Base-by-base conservation (phyloP, 164 flowering plant genomes). In the Sedum album region DNA sequence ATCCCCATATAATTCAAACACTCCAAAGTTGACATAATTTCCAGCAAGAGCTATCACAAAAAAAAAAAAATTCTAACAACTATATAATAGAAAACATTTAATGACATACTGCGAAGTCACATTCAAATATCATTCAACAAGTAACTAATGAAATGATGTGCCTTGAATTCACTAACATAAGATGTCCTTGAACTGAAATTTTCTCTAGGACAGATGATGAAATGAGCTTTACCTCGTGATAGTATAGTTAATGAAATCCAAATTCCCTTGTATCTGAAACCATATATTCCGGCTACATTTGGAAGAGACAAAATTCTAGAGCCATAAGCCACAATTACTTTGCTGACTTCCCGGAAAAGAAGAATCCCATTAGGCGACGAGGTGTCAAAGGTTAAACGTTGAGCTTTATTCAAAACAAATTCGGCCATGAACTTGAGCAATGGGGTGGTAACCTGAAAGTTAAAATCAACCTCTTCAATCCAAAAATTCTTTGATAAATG, bases 281-380 rank as follows among this genome's bases (percentile, higher is more conserved):
- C 80, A 86, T 95, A 95, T 36, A 90, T 80, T 73, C 90, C 99
- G 23, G 93, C 80, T 69, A 72, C 77, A 82, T 76, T 88, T 30
- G 96, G 95, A 71, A 90, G 80, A 65, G 97, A 77, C 55, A 92
- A 76, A 68, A 90, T 83, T 74, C 98, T 84, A 68, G 98, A 82
- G 20, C 99, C 99, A 82, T 92, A 95, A 42, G 91, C 93, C 65
- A 95, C 94, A 64, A 90, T 76, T 38, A 95, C 36, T 82, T 95
- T 95, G 88, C 99, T 95, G 65, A 92, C 91, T 87, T 95, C 99
- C 38, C 99, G 92, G 77, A 95, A 95, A 65, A 95, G 94, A 71
- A 95, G 96, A 73, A 95, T 95, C 68, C 99, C 97, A 79, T 92
- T 92, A 20, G 97, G 96, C 68, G 99, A 95, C 53, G 99, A 95